Base-by-base conservation (phyloP, 768 basidiomycete genomes). In the Russula sp. region DNA sequence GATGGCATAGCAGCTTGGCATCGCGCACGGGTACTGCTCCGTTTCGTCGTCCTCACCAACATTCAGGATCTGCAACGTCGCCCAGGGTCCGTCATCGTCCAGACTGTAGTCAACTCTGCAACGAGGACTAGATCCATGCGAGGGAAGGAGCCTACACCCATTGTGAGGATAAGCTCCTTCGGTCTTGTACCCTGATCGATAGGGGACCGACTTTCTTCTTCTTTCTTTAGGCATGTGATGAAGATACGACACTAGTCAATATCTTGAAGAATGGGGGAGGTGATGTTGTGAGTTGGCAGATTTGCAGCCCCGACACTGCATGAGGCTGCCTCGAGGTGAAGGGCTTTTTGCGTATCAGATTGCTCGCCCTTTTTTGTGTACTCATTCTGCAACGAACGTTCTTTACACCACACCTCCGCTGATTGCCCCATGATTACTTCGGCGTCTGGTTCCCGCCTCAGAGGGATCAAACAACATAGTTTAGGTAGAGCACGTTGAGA, bases 1-100 rank as follows among this genome's bases (percentile, higher is more conserved):
- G 25, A 49, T 16, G 42, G 65, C 65, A 32, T 65, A 65, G 47
- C 20, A 50, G 45, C 57, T 43, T 13, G 65, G 65, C 46, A 64
- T 39, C 7, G 39, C 41, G 48, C 65, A 65, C 20, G 20, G 14
- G 46, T 36, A 57, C 2, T 46, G 5, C 11, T 64, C 61, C 0
- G 14, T 11, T 14, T 11, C 6, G 20, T 45, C 11, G 13, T 10
- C 9, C 2, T 41, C 18, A 1, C 48, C 51, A 45, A 63, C 4
- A 13, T 39, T 29, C 56, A 63, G 53, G 38, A 63, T 58, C 22
- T 47, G 36, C 7, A 63, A 0, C 45, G 7, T 54, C 16, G 51
- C 13, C 61, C 56, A 63, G n/a, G 61, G 61, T 18, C 61, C 61
- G 3, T 58, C 56, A 14, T 47, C 51, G 5, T 45, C 11, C 9